phyloP scores from a whole-genome alignment of 495 filamentous ascomycete species.

The Penicillium lividum region DNA sequence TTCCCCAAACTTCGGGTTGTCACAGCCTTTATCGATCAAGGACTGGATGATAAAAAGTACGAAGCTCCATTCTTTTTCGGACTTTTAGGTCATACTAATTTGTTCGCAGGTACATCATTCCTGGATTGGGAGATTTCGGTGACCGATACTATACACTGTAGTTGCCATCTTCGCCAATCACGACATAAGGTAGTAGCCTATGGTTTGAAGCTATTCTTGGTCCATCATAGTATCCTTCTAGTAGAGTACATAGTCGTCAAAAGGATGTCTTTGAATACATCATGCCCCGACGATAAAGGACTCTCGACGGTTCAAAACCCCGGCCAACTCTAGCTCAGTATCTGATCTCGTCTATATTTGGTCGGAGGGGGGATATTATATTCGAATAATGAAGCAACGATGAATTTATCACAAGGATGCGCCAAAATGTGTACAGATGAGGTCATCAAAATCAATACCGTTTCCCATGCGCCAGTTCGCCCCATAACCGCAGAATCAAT shows the following conservation, averaged over 20 bases:
- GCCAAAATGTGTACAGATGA: slow-evolving; percentile 10
- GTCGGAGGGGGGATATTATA: not conserved
- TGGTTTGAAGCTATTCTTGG: not conserved
- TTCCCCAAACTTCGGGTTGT: slow-evolving; percentile 93
- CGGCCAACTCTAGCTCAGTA: not conserved
- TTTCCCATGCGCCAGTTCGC: slow-evolving; percentile 24
- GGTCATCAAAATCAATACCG: slow-evolving; percentile 19
- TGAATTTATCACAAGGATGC: slow-evolving; percentile 10
- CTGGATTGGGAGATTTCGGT: slow-evolving; percentile 94
- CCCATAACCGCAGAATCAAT: slow-evolving; percentile 25
- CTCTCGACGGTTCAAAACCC: not conserved
- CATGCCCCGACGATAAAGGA: not conserved
- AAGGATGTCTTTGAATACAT: not conserved
- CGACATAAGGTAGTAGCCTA: not conserved
- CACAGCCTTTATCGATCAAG: slow-evolving; percentile 95
- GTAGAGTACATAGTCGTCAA: not conserved
- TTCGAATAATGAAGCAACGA: slow-evolving; percentile 1
- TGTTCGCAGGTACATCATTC: slow-evolving; percentile 81
- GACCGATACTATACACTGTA: slow-evolving; percentile 95
- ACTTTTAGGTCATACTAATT: slow-evolving; percentile 21
- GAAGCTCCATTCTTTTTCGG: slow-evolving; percentile 15
- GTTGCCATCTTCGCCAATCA: slow-evolving; percentile 1
- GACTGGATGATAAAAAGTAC: slow-evolving; percentile 95
- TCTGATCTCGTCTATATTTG: not conserved
- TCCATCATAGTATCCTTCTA: not conserved